Evolutionary conservation across 1,284 basidiomycete genomes (phyloP), one percentile per base, ranked within the genome.

Genomic region (Boletus mariae): DNA sequence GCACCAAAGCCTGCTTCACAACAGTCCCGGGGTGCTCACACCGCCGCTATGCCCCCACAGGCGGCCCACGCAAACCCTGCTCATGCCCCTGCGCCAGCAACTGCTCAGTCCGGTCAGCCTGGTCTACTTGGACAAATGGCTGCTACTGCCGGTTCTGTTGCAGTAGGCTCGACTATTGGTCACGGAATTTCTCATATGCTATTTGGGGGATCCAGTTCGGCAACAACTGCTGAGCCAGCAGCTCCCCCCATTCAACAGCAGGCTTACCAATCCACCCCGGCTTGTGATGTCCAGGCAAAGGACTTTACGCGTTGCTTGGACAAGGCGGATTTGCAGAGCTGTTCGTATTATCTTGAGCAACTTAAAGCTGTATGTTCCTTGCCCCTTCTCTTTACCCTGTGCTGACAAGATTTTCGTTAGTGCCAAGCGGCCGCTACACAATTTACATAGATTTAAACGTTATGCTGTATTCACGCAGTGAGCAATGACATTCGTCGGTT

Each of bases 61-160:
- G 73, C 77, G 0, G 66, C 75, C 7, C 74, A 62, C 61, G 58
- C 71, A 69, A 68, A 72, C 10, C 75, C 81, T 15, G 72, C 74
- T 32, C 73, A 75, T 23, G 71, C 76, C 1, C 71, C 74, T 42
- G 71, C 79, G n/a, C 72, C 73, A 1, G 45, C 64, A 2, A 42
- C 64, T 6, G 44, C 62, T 25, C 64, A 68, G 63, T 72, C 56
- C 53, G 71, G 38, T 67, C 65, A 71, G 48, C 87, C 88, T 0
- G 88, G 89, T 6, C 75, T 92, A 77, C 54, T 92, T 15, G 75
- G 80, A 0, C 85, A 89, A 69, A 94, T 94, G 90, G 92, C 91
- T 51, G 90, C 91, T 13, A 94, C 92, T 7, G 91, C 90, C 28
- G 91, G 90, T 52, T 90, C 87, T 57, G 92, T 94, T 40, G 92